phyloP scores from a whole-genome alignment of 2,329 filamentous ascomycete genomes.

The Fusarium ramigenum region DNA sequence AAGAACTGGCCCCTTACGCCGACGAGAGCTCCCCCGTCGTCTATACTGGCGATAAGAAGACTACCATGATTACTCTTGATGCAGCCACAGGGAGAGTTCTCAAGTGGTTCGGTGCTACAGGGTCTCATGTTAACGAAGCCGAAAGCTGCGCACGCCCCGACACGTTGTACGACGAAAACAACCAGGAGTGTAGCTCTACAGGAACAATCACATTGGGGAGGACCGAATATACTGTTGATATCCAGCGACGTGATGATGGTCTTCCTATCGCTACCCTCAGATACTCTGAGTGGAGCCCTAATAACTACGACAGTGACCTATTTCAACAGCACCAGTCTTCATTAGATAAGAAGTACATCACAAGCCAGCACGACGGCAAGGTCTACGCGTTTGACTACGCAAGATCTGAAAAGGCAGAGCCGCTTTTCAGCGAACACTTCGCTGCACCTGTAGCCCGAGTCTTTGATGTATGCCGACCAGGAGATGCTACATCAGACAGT shows the following conservation, averaged over 20 bases:
- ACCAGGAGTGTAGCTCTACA: constrained; percentile 79
- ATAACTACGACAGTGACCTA: constrained; percentile 89
- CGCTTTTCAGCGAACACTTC: constrained; percentile 75
- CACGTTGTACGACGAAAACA: constrained; percentile 71
- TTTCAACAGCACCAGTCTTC: constrained; percentile 82
- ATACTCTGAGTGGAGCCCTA: constrained; percentile 94
- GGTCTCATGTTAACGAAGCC: constrained; percentile 72
- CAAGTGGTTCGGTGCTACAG: constrained; percentile 83
- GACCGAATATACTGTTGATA: constrained; percentile 89
- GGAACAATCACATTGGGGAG: constrained; percentile 85
- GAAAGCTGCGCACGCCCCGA: constrained; percentile 80
- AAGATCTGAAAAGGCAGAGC: constrained; percentile 58
- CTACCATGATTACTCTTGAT: constrained; percentile 87
- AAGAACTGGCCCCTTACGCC: constrained; percentile 80
- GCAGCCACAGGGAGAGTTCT: constrained; percentile 84
- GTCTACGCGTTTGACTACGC: constrained; percentile 82
- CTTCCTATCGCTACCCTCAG: constrained; percentile 86
- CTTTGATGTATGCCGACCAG: constrained; percentile 85
- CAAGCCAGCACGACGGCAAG: constrained; percentile 84
- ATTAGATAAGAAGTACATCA: constrained; percentile 89
- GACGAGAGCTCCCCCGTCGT: constrained; percentile 80
- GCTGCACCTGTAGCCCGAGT: constrained; percentile 84
- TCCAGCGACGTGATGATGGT: constrained; percentile 79
- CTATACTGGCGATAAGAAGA: constrained; percentile 92
- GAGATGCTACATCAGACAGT: constrained; percentile 67